A percentile compares a stretch with the other conserved stretches of the same genome.
Evolutionary conservation across 2,329 filamentous ascomycete genomes (phyloP).

Genomic region (Mycogone perniciosa): DNA sequence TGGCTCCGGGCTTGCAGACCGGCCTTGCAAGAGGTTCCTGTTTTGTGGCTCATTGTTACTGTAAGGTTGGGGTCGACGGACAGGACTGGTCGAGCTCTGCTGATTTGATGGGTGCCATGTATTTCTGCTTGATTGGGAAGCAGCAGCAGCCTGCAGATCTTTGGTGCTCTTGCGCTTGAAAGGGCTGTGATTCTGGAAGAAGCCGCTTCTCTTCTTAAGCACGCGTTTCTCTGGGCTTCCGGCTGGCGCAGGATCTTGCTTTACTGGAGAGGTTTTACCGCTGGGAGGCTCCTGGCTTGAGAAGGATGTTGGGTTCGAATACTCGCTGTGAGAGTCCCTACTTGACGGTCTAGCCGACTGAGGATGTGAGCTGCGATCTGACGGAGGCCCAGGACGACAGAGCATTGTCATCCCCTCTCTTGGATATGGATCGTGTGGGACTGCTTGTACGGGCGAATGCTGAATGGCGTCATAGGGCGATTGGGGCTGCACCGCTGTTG

Average conservation of each 20-base stretch:
- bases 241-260: constrained; percentile 48
- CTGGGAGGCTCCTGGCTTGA: constrained; percentile 78
- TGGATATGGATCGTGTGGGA: constrained; percentile 91
- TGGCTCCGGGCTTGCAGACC: constrained; percentile 65
- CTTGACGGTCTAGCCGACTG: constrained; percentile 70
- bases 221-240: constrained; percentile 59
- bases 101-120: constrained; percentile 48
- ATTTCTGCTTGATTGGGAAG: constrained; percentile 39
- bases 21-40: constrained; percentile 34
- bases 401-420: constrained; percentile 97
- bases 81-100: constrained; percentile 23
- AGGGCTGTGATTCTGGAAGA: constrained; percentile 88
- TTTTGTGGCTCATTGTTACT: constrained; percentile 28
- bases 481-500: constrained; percentile 15
- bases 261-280: constrained; percentile 66
- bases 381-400: constrained; percentile 64
- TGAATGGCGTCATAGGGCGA: constrained; percentile 46
- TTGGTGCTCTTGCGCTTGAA: constrained; percentile 91
- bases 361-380: constrained; percentile 46
- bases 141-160: constrained; percentile 42
- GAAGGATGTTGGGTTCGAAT: constrained; percentile 81
- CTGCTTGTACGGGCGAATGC: constrained; percentile 53
- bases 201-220: constrained; percentile 68
- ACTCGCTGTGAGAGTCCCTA: constrained; percentile 83
- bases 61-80: constrained; percentile 34